These are phyloP conservation scores for Tetracentron sinense DNA, from an alignment of 164 flowering plant species.

Conservation along the genomic window DNA sequence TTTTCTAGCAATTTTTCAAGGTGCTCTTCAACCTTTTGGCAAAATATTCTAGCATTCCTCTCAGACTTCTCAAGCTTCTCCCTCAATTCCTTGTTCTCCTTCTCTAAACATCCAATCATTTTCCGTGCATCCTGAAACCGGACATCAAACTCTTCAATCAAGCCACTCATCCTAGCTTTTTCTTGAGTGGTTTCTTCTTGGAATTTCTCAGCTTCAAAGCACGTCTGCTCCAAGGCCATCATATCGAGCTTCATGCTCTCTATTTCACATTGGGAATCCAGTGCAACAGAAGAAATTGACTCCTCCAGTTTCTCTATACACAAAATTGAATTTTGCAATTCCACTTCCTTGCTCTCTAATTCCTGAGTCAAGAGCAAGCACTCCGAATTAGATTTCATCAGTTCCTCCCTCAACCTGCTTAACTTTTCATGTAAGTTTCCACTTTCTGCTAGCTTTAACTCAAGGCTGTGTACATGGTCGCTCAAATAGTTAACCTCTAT, in stretches of 20 bases:
- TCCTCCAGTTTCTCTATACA: conserved; percentile 58
- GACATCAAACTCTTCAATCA: conserved; percentile 37
- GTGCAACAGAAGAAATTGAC: conserved; percentile 43
- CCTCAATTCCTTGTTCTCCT: conserved; percentile 52
- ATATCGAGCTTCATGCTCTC: conserved; percentile 79
- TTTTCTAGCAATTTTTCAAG: conserved; percentile 25
- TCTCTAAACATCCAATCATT: conserved; percentile 32
- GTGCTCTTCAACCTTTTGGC: conserved; percentile 32
- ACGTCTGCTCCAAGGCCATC: conserved; percentile 47
- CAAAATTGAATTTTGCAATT: conserved; percentile 36
- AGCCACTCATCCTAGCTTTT: conserved; percentile 32
- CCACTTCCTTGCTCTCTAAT: conserved; percentile 49
- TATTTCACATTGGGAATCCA: conserved; percentile 82
- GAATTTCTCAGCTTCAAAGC: conserved; percentile 43
- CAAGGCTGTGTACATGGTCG: conserved; percentile 56
- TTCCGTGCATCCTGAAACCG: conserved; percentile 36
- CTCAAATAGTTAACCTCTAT: conserved; percentile 40
- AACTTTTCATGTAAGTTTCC: conserved; percentile 39
- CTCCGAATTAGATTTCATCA: conserved; percentile 44
- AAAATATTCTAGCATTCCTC: conserved; percentile 22
- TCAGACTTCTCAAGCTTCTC: conserved; percentile 41
- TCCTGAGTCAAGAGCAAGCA: conserved; percentile 36
- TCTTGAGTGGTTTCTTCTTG: conserved; percentile 48
- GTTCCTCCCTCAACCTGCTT: conserved; percentile 39
- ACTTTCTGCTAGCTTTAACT: conserved; percentile 44